Percentiles rank a stretch among this genome's conserved stretches.
Conservation (phyloP, 768 basidiomycete species). For the Macrocybe gigantea region DNA sequence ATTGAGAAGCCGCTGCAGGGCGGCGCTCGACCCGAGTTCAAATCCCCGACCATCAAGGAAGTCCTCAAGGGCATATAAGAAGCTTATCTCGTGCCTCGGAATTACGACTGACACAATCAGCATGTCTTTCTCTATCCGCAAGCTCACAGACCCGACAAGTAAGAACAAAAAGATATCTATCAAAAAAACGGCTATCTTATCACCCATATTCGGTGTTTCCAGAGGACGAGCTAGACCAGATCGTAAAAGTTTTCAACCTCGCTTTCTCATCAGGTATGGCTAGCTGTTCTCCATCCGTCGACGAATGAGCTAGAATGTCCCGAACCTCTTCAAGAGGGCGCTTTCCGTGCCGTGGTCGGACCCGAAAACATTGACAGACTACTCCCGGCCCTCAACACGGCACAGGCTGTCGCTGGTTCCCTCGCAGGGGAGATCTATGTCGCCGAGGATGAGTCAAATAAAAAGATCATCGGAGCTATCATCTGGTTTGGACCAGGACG, state of each 20-base stretch:
- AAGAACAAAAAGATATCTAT: neutral
- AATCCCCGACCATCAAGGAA: no score
- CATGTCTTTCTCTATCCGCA: conserved; percentile 6
- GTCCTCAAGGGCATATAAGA: no score
- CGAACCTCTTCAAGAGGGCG: neutral
- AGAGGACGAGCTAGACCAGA: conserved; percentile 4
- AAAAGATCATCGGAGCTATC: conserved; percentile 4
- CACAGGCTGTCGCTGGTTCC: conserved; percentile 1
- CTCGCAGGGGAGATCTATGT: conserved; percentile 5
- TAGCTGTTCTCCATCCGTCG: neutral
- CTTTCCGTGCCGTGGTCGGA: conserved; percentile 6
- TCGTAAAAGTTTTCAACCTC: conserved; percentile 3
- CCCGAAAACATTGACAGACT: neutral
- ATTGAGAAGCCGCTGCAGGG: no score
- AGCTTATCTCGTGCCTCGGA: no score
- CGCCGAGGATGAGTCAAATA: conserved; percentile 3
- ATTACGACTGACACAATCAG: neutral
- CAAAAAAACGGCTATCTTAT: neutral
- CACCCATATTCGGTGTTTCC: neutral
- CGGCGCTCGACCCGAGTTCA: no score
- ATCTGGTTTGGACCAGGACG: conserved; percentile 5
- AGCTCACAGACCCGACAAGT: conserved; percentile 3
- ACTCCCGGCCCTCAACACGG: conserved; percentile 3
- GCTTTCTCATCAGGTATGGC: conserved; percentile 5
- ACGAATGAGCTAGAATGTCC: neutral